Evolutionary conservation across 1,139 yeast species (phyloP), one percentile per base, ranked within the genome.

Genomic region (Lodderomyces jiufengensis): DNA sequence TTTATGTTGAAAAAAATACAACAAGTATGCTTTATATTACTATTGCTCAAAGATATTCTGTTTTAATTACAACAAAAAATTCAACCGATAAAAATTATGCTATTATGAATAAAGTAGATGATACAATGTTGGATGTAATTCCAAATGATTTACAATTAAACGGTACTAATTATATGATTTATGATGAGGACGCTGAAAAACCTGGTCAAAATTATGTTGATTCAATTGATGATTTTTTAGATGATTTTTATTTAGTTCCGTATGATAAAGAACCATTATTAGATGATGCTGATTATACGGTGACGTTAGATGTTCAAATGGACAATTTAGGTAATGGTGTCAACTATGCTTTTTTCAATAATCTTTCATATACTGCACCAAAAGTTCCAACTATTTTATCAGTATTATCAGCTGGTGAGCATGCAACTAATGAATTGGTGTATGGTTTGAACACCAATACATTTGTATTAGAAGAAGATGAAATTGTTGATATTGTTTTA

Each of bases 261-360:
- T 49, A 65, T 2, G 59, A 63, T 18, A 51, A 53, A 14, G 67
- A 65, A 16, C 46, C 54, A 13, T 46, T 79, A 12, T 62, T 62
- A 9, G 76, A 73, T n/a, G 82, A 80, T 26, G 74, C 84, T 22
- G 90, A 83, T 55, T 68, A 70, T 42, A 73, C 68, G 38, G 71
- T 83, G 35, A 70, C 72, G 11, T 64, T 83, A 38, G 76, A 74
- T 49, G 77, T 82, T 41, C 65, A 63, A 37, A 82, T 83, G 90
- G 73, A 75, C 22, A 81, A 78, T 48, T 66, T 83, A 40, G 84
- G 80, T 16, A 79, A 83, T 51, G 92, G 92, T 49, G 66, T 80
- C 25, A 80, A 78, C 48, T 83, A 83, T 55, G 90, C 90, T 5
- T 79, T 82, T 56, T 83, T 83, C 70, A 81, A 83, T 55, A 76